Evolutionary conservation across 2,329 filamentous ascomycete species (phyloP).

Genomic region (Hawksworthiomyces lignivorus): DNA sequence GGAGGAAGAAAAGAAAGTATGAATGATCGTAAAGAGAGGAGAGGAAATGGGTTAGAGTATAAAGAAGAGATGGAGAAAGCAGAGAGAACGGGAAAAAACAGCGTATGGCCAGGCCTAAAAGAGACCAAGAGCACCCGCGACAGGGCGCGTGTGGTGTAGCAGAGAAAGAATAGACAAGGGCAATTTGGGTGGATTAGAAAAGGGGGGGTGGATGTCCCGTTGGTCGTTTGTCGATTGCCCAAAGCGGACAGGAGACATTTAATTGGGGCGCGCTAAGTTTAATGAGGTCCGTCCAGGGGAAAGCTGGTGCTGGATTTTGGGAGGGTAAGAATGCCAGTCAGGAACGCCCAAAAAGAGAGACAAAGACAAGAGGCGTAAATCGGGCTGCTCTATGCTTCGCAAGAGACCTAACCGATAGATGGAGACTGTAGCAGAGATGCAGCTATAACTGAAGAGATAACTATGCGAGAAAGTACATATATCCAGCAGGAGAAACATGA

Average conservation of each 20-base stretch:
- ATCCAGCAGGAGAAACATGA: too few species aligned
- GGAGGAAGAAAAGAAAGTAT: conserved; percentile 6
- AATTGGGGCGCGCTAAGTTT: conserved; percentile 34
- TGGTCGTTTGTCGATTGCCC: conserved; percentile 27
- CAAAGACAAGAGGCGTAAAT: neutral
- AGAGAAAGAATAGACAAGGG: conserved; percentile 6
- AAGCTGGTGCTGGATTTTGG: conserved; percentile 4
- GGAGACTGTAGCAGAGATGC: too few species aligned
- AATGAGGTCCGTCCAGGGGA: conserved; percentile 27
- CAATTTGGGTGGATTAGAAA: conserved; percentile 14
- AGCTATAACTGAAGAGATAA: too few species aligned
- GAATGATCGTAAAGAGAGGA: too few species aligned
- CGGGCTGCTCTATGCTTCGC: too few species aligned
- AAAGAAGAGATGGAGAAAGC: conserved; percentile 1
- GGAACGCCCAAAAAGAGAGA: neutral
- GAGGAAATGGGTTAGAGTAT: conserved; percentile 11
- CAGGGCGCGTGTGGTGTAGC: too few species aligned
- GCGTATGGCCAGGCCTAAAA: conserved; percentile 4
- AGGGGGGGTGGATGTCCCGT: conserved; percentile 18
- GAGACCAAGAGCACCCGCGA: too few species aligned
- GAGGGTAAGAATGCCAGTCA: neutral
- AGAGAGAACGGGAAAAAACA: conserved; percentile 4
- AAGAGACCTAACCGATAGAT: too few species aligned
- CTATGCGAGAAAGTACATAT: too few species aligned
- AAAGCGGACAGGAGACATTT: conserved; percentile 25